phyloP scores from a whole-genome alignment of 106 monocot species.

The Dendrobium chrysotoxum region DNA sequence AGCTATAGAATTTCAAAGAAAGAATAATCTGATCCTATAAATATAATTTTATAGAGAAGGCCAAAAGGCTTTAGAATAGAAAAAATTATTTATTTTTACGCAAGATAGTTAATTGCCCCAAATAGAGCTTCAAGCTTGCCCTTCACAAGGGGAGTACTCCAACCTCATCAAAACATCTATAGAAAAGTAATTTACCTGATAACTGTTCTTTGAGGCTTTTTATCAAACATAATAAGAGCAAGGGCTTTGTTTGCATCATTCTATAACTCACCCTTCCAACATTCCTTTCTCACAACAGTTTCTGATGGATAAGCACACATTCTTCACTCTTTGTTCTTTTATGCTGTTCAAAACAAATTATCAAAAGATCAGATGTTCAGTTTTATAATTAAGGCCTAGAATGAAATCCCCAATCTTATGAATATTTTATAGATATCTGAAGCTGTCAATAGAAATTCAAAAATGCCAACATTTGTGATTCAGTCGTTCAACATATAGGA shows the following conservation, averaged over 20 bases:
- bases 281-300: slow-evolving; percentile 33
- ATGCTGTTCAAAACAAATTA: slow-evolving; percentile 32
- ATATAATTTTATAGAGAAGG: not conserved
- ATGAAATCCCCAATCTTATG: too few relatives aligned
- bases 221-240: not conserved
- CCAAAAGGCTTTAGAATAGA: not conserved
- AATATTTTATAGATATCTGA: too few relatives aligned
- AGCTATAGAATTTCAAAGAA: slow-evolving; percentile 23
- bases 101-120: slow-evolving; percentile 19
- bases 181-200: not conserved
- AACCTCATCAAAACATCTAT: slow-evolving; percentile 49
- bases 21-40: not conserved
- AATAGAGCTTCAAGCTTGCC: slow-evolving; percentile 49
- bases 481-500: too few relatives aligned
- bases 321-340: slow-evolving; percentile 52
- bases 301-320: slow-evolving; percentile 52
- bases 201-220: not conserved
- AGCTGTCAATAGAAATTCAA: too few relatives aligned
- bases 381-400: too few relatives aligned
- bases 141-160: slow-evolving; percentile 47
- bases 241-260: not conserved
- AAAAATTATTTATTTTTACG: not conserved
- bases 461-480: too few relatives aligned
- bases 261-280: slow-evolving; percentile 33
- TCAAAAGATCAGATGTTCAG: not conserved